These are phyloP conservation scores for Epichloe gansuensis DNA, from an alignment of 2,329 filamentous ascomycete genomes.

Conservation along the genomic window DNA sequence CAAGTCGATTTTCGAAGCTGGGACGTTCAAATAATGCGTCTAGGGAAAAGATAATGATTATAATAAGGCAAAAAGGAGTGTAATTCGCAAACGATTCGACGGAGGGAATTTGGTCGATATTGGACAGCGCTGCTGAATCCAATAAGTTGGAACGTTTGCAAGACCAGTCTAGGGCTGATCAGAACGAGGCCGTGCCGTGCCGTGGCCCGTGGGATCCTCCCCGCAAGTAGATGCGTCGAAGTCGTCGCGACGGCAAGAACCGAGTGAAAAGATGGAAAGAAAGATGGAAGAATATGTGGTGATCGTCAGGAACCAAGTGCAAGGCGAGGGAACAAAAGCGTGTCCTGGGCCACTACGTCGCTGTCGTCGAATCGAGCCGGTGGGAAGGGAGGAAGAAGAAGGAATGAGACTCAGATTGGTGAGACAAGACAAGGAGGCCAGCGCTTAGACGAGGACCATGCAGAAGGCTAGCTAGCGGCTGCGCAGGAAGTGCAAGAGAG, in stretches of 20 bases:
- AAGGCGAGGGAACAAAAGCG: constrained; percentile 4
- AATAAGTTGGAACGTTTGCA: constrained; percentile 12
- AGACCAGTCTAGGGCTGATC: constrained; percentile 10
- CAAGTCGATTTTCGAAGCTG: neutral
- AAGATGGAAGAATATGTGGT: neutral
- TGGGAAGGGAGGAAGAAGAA: constrained; percentile 12
- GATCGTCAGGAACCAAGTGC: constrained; percentile 9
- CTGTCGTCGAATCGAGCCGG: constrained; percentile 8
- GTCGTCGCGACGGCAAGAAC: constrained; percentile 1
- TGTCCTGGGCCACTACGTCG: constrained; percentile 6
- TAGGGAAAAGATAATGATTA: neutral
- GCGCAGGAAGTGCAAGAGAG: neutral
- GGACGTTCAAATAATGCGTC: neutral
- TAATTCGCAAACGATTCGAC: constrained; percentile 7
- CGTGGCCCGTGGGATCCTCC: constrained; percentile 4
- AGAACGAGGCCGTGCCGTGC: constrained; percentile 1
- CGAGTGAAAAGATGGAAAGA: neutral
- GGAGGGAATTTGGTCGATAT: constrained; percentile 6
- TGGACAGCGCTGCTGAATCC: constrained; percentile 44
- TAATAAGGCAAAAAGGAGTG: constrained; percentile 2
- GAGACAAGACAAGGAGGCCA: constrained; percentile 11
- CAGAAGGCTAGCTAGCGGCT: constrained; percentile 8
- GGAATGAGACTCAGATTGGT: constrained; percentile 12
- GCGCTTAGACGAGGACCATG: constrained; percentile 10
- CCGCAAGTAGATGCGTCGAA: constrained; percentile 3